These are phyloP conservation scores for Cutaneotrichosporon sp. DNA, from an alignment of 1,284 basidiomycete genomes.

Conservation along the genomic window DNA sequence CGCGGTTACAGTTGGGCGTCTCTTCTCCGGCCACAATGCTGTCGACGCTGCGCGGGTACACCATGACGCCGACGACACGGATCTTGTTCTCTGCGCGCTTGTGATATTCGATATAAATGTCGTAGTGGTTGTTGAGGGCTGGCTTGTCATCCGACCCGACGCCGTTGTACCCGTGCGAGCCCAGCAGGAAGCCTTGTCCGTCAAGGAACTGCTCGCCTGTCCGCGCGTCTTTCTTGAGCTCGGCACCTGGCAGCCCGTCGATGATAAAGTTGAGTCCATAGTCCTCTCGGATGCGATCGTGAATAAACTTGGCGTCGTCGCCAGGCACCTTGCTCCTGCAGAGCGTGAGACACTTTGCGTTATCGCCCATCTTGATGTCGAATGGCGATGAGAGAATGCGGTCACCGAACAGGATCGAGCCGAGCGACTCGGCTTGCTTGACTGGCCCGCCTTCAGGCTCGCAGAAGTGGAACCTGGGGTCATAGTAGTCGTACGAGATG, in stretches of 20 bases:
- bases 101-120: constrained; percentile 67
- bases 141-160: constrained; percentile 55
- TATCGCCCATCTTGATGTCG: constrained; percentile 55
- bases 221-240: constrained; percentile 77
- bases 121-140: constrained; percentile 85
- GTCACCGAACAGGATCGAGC: constrained; percentile 93
- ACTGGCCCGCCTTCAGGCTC: constrained; percentile 70
- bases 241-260: constrained; percentile 89
- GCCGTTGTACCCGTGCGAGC: constrained; percentile 15
- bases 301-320: constrained; percentile 85
- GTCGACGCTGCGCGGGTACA: constrained; percentile 69
- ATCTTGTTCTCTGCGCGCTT: constrained; percentile 65
- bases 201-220: constrained; percentile 83
- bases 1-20: constrained; percentile 40
- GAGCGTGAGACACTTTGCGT: constrained; percentile 69
- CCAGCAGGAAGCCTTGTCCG: constrained; percentile 60
- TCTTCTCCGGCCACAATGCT: constrained; percentile 33
- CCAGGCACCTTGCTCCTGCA: constrained; percentile 66
- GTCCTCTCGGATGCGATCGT: constrained; percentile 81
- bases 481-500: constrained; percentile 45
- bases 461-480: constrained; percentile 76
- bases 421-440: constrained; percentile 82
- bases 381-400: constrained; percentile 90
- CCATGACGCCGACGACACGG: constrained; percentile 85
- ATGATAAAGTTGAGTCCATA: constrained; percentile 95